A percentile compares a stretch with the other conserved stretches of the same genome.
These are phyloP conservation scores for Lactarius hengduanensis DNA, from an alignment of 768 basidiomycete species.

Conservation along the genomic window DNA sequence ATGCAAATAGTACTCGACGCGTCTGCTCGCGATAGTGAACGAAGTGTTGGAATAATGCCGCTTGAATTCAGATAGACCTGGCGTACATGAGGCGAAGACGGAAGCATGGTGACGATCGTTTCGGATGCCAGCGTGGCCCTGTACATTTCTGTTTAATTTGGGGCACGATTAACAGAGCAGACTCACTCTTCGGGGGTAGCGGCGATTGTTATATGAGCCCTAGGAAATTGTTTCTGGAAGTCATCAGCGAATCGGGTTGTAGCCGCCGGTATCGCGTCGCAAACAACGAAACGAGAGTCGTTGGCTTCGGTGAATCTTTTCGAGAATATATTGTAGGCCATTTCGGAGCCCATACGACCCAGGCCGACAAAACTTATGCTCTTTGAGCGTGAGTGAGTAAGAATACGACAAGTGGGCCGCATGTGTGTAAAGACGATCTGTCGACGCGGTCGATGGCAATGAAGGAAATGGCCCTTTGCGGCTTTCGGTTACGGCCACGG, in stretches of 20 bases:
- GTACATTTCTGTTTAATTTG: not conserved
- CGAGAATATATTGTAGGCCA: slow-evolving; percentile 82
- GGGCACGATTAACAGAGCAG: slow-evolving; percentile 14
- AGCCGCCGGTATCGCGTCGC: slow-evolving; percentile 66
- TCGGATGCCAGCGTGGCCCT: slow-evolving; percentile 65
- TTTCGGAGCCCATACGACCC: slow-evolving; percentile 86
- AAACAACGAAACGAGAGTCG: slow-evolving; percentile 69
- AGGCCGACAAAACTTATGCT: slow-evolving; percentile 81
- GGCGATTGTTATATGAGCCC: slow-evolving; percentile 56
- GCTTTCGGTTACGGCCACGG: not conserved
- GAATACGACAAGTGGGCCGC: slow-evolving; percentile 48
- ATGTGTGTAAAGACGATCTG: slow-evolving; percentile 39
- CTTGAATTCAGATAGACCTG: slow-evolving; percentile 61
- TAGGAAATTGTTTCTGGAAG: slow-evolving; percentile 58
- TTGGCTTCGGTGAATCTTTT: slow-evolving; percentile 56
- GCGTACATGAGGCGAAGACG: slow-evolving; percentile 85
- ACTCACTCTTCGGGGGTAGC: slow-evolving; percentile 73
- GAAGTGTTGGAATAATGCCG: slow-evolving; percentile 67
- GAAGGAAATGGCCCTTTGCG: not conserved
- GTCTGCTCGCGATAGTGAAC: slow-evolving; percentile 39
- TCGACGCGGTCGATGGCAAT: not conserved
- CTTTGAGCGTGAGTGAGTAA: slow-evolving; percentile 36
- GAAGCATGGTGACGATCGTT: slow-evolving; percentile 86
- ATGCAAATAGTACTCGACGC: slow-evolving; percentile 63
- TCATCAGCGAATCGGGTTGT: slow-evolving; percentile 54